Base-by-base conservation (phyloP, 768 basidiomycete genomes). In the Kwoniella botswanensis region DNA sequence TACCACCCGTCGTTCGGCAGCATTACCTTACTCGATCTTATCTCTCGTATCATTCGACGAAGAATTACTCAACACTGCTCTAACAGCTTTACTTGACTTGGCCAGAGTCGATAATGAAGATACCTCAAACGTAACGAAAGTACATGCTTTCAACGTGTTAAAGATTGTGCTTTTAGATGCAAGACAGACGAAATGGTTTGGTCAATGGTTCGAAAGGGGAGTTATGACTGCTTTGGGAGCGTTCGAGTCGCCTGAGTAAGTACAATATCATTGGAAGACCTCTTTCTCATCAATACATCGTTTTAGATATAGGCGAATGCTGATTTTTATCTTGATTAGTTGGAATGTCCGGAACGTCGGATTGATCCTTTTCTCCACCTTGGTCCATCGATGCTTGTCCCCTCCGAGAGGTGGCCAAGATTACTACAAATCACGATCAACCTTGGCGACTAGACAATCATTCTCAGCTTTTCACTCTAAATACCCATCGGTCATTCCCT, bases 271-370 rank as follows among this genome's bases (percentile, higher is more conserved):
- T 29, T 29, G 29, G 29, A 29, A 29, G 4, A 0, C 29, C 29
- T 29, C 29, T 29, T 29, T 29, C 29, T 4, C 29, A 29, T 29
- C 29, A 29, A 29, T 29, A 29, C 29, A 29, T 29, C 29, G 29
- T 0, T 24, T 26, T 43, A 35, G 3, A 42, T 35, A 11, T 29
- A 41, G 4, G 29, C 24, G 26, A 41, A 41, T 15, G 41, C 29
- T 29, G 15, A n/a, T 15, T 29, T 12, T 63, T 63, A 3, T 22
- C 18, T 60, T 24, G 5, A 43, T n/a, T 43, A 83, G 82, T 64
- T 83, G 82, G 82, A 82, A 81, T 61, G 82, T 83, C 17, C 60
- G 79, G 4, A 83, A 83, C 67, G 81, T 80, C 54, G 82, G 80
- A 13, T 65, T 82, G 12, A 78, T 83, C 56, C 73, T 83, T 0